Conservation (phyloP, 176 grass and related monocot species). For the barley (Hordeum vulgare) region DNA sequence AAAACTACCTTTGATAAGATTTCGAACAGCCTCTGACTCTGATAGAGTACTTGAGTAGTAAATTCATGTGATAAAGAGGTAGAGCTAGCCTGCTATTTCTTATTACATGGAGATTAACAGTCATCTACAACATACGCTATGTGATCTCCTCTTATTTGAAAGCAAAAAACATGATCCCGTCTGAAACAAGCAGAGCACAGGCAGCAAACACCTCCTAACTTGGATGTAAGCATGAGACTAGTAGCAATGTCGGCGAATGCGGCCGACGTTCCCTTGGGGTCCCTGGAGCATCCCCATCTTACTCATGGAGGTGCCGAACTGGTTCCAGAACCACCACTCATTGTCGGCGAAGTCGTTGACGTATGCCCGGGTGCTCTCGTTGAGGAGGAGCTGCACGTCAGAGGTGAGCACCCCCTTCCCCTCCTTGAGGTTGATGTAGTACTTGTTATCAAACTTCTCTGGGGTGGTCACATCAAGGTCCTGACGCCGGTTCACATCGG, state of each 20-base stretch:
- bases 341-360: not conserved
- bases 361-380: not conserved
- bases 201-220: not conserved
- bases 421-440: not conserved
- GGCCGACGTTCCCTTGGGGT: not conserved
- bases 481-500: not conserved
- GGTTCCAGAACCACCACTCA: constrained; percentile 16
- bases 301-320: constrained; percentile 18
- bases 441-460: constrained; percentile 22
- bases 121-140: too few relatives aligned
- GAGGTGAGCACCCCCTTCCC: constrained; percentile 25
- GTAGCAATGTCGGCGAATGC: not conserved
- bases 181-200: too few relatives aligned
- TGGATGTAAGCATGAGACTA: not conserved
- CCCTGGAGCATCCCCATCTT: constrained; percentile 1
- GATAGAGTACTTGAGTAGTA: too few relatives aligned
- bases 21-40: too few relatives aligned
- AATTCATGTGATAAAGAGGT: too few relatives aligned
- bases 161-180: too few relatives aligned
- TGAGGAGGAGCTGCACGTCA: constrained; percentile 16
- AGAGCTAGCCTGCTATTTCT: too few relatives aligned
- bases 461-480: not conserved
- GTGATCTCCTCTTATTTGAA: not conserved
- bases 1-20: too few relatives aligned
- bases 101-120: too few relatives aligned